A percentile compares a stretch with the other conserved stretches of the same genome.
Evolutionary conservation across 2,329 filamentous ascomycete species (phyloP).

Genomic region (Ascochyta clinopodiicola): DNA sequence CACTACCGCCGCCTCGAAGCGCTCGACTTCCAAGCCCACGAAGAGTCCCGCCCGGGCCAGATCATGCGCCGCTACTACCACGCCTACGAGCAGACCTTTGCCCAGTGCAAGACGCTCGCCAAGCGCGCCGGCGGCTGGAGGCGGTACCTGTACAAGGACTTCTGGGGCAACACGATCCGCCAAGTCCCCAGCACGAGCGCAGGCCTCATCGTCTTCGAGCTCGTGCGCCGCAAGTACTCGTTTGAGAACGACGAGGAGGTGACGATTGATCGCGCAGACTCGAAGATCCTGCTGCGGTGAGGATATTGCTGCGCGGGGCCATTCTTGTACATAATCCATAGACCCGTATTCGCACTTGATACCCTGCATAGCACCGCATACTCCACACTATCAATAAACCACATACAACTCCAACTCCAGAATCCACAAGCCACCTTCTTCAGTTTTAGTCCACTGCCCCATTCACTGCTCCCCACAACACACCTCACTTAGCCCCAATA

Average conservation of each 20-base stretch:
- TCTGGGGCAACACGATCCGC: constrained; percentile 73
- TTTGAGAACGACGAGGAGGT: constrained; percentile 61
- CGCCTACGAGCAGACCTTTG: constrained; percentile 73
- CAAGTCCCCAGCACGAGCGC: constrained; percentile 80
- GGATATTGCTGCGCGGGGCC: neutral
- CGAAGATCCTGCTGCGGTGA: constrained; percentile 48
- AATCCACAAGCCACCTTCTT: too few relatives aligned
- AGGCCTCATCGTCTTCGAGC: constrained; percentile 78
- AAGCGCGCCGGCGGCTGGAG: constrained; percentile 63
- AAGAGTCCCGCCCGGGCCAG: constrained; percentile 36
- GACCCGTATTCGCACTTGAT: neutral
- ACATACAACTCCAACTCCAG: too few relatives aligned
- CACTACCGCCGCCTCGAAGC: constrained; percentile 77
- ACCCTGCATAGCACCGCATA: neutral
- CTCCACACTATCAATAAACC: too few relatives aligned
- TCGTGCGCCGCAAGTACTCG: constrained; percentile 76
- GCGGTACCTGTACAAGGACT: constrained; percentile 73
- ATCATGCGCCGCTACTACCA: constrained; percentile 69
- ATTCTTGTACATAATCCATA: neutral
- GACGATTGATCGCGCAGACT: constrained; percentile 65
- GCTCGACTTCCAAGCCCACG: constrained; percentile 66
- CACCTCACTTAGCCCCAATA: too few relatives aligned
- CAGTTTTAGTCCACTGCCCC: too few relatives aligned
- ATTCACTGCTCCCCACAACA: too few relatives aligned
- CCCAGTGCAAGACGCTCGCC: constrained; percentile 66